These are phyloP conservation scores for Oldenlandia corymbosa DNA, from an alignment of 257 asterid genomes.

Conservation along the genomic window DNA sequence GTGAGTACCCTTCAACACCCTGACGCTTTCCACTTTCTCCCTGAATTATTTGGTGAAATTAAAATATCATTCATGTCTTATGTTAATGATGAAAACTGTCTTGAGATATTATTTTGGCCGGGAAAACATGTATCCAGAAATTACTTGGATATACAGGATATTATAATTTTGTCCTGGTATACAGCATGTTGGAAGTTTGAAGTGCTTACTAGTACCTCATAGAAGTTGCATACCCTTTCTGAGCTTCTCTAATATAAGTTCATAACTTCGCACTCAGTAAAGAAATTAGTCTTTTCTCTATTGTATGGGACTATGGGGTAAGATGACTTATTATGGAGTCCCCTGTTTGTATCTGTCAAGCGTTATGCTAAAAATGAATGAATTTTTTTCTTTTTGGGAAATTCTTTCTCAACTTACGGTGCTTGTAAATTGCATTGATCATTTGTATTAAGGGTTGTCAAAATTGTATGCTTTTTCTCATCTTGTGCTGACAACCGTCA, in stretches of 20 bases:
- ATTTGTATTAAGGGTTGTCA: constrained; percentile 1
- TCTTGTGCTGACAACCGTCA: constrained; percentile 15
- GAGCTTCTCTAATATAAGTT: background rate
- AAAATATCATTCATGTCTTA: background rate
- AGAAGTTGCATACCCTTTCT: background rate
- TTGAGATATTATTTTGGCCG: background rate
- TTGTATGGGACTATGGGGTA: background rate
- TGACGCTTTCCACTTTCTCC: background rate
- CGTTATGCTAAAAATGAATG: no score
- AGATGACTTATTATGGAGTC: no score
- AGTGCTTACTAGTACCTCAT: background rate
- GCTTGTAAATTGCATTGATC: background rate
- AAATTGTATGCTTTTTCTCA: background rate
- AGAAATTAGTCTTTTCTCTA: background rate
- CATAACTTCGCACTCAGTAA: background rate
- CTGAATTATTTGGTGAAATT: background rate
- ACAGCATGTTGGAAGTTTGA: background rate
- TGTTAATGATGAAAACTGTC: background rate
- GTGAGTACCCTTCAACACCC: constrained; percentile 31
- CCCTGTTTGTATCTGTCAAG: no score
- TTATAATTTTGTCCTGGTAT: background rate
- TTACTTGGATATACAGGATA: background rate
- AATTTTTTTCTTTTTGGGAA: background rate
- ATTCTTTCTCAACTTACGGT: background rate
- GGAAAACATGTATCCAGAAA: background rate